Conservation (phyloP, 2,329 filamentous ascomycete genomes). For the Coniochaeta sp. region DNA sequence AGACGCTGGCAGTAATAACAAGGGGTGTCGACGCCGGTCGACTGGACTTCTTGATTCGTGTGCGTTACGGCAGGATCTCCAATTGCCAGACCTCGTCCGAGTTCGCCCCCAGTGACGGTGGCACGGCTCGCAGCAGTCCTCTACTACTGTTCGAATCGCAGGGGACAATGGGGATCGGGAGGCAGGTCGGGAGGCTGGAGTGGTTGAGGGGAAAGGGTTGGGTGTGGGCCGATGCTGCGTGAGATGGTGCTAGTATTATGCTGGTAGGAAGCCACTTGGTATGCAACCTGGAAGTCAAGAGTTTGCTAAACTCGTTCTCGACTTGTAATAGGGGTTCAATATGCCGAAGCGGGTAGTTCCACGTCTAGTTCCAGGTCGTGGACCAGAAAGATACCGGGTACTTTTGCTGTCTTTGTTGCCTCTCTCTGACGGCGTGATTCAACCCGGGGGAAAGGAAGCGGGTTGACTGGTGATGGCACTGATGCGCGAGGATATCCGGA, state of each 20-base stretch:
- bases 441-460: background rate
- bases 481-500: background rate
- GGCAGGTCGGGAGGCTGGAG: background rate
- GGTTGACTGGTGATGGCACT: background rate
- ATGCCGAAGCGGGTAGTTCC: background rate
- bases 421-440: background rate
- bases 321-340: background rate
- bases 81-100: background rate
- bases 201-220: too few species aligned
- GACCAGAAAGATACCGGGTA: too few species aligned
- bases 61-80: conserved; percentile 8
- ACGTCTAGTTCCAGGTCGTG: background rate
- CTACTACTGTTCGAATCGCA: too few species aligned
- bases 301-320: background rate
- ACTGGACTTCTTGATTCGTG: conserved; percentile 28
- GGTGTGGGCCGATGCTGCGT: background rate
- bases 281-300: background rate
- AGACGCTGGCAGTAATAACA: conserved; percentile 14
- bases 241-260: background rate
- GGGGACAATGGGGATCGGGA: background rate
- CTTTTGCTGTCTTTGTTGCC: too few species aligned
- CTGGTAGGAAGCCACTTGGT: background rate
- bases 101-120: conserved; percentile 25
- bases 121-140: conserved; percentile 25
- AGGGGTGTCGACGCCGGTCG: conserved; percentile 18